phyloP scores from a whole-genome alignment of 306 rosid genomes.

The Ceratonia siliqua region DNA sequence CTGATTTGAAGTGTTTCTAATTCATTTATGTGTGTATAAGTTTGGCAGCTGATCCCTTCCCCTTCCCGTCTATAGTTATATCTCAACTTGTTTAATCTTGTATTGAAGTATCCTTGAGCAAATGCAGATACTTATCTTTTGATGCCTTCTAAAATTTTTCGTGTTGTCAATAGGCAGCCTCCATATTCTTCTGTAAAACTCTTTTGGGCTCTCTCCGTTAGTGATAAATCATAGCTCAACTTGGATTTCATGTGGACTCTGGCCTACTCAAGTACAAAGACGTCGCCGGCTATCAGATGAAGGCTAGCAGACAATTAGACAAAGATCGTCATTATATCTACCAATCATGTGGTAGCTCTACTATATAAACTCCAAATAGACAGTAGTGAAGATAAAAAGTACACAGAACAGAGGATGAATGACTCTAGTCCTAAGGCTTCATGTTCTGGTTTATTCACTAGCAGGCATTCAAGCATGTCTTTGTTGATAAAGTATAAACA shows the following conservation, averaged over 20 bases:
- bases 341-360: constrained; percentile 21
- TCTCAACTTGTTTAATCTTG: too few species aligned
- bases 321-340: constrained; percentile 18
- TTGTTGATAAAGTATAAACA: constrained; percentile 1
- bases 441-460: background rate
- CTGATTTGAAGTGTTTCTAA: too few species aligned
- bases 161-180: too few species aligned
- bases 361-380: too few species aligned
- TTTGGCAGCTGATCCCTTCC: too few species aligned
- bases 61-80: too few species aligned
- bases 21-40: too few species aligned
- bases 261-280: constrained; percentile 26
- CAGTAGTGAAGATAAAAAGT: too few species aligned
- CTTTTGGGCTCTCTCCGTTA: background rate
- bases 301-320: constrained; percentile 12
- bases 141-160: too few species aligned
- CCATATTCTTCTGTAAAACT: background rate
- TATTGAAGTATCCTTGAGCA: too few species aligned
- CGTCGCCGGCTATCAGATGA: constrained; percentile 31
- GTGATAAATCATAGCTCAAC: constrained; percentile 28
- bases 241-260: constrained; percentile 17
- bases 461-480: background rate
- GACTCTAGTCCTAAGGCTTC: background rate
- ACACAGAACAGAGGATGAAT: background rate
- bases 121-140: too few species aligned